Evolutionary conservation across 2,329 filamentous ascomycete species (phyloP).

Genomic region (Epichloe sylvatica): DNA sequence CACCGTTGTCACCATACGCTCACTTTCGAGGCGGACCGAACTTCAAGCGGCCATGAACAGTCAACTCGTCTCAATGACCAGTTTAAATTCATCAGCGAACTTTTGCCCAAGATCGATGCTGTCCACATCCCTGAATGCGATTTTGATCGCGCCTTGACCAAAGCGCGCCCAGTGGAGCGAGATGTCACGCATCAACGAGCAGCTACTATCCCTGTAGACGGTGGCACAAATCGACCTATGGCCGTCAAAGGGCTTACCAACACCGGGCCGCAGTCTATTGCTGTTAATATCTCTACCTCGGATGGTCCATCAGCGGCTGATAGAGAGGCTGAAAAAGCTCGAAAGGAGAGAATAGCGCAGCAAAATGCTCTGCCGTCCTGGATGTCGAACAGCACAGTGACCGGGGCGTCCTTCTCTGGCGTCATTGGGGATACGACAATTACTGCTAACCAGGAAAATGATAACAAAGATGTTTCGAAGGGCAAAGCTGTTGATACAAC

Average conservation of each 20-base stretch:
- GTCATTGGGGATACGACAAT: conserved; percentile 8
- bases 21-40: conserved; percentile 50
- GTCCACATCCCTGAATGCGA: conserved; percentile 59
- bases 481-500: conserved; percentile 30
- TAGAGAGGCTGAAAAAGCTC: conserved; percentile 48
- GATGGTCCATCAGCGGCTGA: conserved; percentile 54
- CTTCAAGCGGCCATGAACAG: conserved; percentile 57
- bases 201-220: conserved; percentile 43
- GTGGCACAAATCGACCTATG: conserved; percentile 41
- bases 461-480: conserved; percentile 29
- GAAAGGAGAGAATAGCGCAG: conserved; percentile 49
- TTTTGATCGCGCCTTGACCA: conserved; percentile 54
- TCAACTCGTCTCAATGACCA: conserved; percentile 64
- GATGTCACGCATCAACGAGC: conserved; percentile 53
- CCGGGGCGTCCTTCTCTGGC: conserved; percentile 43
- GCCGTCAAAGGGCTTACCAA: conserved; percentile 56
- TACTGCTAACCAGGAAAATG: conserved; percentile 25
- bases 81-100: conserved; percentile 62
- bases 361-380: conserved; percentile 59
- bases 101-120: conserved; percentile 65
- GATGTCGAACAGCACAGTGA: conserved; percentile 59
- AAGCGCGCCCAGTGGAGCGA: conserved; percentile 49
- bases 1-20: conserved; percentile 59
- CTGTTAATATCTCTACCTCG: conserved; percentile 53
- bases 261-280: conserved; percentile 53